phyloP scores from a whole-genome alignment of 768 basidiomycete genomes.

The Crucibulum laeve region DNA sequence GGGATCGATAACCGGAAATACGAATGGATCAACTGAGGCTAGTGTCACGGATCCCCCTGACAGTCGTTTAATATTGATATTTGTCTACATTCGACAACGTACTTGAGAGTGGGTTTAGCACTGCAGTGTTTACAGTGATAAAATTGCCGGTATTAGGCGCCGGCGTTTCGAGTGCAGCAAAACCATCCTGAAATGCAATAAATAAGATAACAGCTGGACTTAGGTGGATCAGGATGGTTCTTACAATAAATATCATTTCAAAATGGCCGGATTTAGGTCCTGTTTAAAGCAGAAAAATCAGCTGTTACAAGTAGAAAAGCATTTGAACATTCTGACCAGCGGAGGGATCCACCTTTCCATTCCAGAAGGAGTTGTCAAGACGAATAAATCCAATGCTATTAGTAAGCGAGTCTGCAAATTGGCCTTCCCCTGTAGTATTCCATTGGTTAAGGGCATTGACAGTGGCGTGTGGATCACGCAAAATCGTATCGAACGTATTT shows the following conservation, averaged over 20 bases:
- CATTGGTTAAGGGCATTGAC: background rate
- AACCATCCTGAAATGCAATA: background rate
- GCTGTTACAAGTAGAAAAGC: background rate
- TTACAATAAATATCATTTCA: background rate
- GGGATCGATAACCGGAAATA: constrained; percentile 38
- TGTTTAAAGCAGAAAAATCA: background rate
- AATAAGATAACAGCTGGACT: background rate
- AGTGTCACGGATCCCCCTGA: constrained; percentile 23
- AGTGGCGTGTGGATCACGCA: background rate
- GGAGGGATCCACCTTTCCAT: background rate
- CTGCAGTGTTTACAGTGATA: background rate
- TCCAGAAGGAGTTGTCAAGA: background rate
- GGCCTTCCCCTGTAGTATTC: background rate
- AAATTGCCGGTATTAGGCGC: background rate
- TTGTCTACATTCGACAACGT: background rate
- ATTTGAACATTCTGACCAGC: background rate
- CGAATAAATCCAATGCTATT: background rate
- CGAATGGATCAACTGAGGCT: constrained; percentile 36
- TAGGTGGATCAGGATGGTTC: background rate
- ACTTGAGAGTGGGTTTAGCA: background rate
- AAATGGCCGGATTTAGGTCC: background rate
- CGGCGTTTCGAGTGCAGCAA: background rate
- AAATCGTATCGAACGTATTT: background rate
- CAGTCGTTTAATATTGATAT: constrained; percentile 1
- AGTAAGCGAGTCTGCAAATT: background rate